Percentiles rank a stretch among this genome's conserved stretches.
These are phyloP conservation scores for Xylaria cubensis DNA, from an alignment of 495 filamentous ascomycete species.

Conservation along the genomic window DNA sequence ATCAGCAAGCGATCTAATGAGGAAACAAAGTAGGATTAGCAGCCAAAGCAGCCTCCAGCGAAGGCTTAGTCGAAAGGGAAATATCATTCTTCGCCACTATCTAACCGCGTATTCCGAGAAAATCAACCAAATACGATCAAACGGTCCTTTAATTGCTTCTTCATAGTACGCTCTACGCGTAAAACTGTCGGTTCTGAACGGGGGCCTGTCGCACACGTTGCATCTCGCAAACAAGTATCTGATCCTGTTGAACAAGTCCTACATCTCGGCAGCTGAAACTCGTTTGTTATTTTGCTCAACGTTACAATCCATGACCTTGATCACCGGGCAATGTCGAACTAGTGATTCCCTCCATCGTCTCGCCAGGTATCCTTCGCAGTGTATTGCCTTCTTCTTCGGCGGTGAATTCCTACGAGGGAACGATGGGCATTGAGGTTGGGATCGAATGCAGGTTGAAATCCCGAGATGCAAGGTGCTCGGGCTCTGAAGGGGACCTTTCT, in stretches of 20 bases:
- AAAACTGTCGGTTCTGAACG: neutral
- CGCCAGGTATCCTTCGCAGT: slow-evolving; percentile 17
- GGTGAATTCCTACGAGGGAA: neutral
- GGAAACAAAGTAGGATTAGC: neutral
- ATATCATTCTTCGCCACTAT: neutral
- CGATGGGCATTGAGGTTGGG: neutral
- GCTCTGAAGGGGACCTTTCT: neutral
- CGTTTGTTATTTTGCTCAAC: slow-evolving; percentile 7
- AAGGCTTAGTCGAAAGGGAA: neutral
- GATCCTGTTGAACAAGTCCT: neutral
- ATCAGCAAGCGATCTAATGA: neutral
- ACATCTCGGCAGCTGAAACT: neutral
- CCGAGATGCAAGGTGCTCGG: slow-evolving; percentile 18
- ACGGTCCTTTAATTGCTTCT: neutral
- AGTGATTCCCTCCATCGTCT: neutral
- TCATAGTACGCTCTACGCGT: slow-evolving; percentile 4
- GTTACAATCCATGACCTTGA: neutral
- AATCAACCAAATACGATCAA: neutral
- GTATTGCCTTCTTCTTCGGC: slow-evolving; percentile 17
- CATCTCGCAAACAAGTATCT: neutral
- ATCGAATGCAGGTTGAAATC: slow-evolving; percentile 17
- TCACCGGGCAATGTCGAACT: slow-evolving; percentile 1
- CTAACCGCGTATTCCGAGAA: neutral
- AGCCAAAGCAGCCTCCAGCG: neutral
- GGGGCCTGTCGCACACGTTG: neutral